These are phyloP conservation scores for Aspergillus pseudoviridinutans DNA, from an alignment of 2,329 filamentous ascomycete genomes.

Conservation along the genomic window DNA sequence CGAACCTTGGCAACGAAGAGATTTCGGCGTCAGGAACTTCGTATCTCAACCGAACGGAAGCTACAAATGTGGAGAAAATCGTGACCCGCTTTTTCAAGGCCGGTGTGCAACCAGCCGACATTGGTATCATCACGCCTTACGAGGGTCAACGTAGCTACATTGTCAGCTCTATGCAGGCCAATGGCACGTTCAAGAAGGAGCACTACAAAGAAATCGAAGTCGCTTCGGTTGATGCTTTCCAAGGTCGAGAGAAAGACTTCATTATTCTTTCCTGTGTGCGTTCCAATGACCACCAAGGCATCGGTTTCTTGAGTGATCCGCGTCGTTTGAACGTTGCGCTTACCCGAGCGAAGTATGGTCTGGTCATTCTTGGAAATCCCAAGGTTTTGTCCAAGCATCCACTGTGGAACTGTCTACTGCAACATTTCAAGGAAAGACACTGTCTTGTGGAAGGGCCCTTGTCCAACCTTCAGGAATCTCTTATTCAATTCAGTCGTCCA, in stretches of 20 bases:
- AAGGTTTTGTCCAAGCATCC: conserved; percentile 98
- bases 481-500: conserved; percentile 90
- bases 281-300: conserved; percentile 98
- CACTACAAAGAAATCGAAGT: conserved; percentile 98
- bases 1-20: conserved; percentile 93
- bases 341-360: conserved; percentile 92
- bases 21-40: conserved; percentile 97
- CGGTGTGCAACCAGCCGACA: conserved; percentile 86
- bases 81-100: conserved; percentile 99
- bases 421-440: conserved; percentile 95
- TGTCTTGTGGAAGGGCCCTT: conserved; percentile 94
- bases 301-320: conserved; percentile 96
- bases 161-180: conserved; percentile 98
- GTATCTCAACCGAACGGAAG: conserved; percentile 95
- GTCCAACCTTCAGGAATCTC: conserved; percentile 90
- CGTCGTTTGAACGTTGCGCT: conserved; percentile 95
- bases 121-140: conserved; percentile 98
- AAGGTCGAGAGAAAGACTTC: conserved; percentile 98
- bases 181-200: conserved; percentile 96
- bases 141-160: conserved; percentile 98
- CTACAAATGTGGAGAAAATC: conserved; percentile 96
- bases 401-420: conserved; percentile 89
- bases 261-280: conserved; percentile 97
- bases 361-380: conserved; percentile 95
- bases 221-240: conserved; percentile 96